These are phyloP conservation scores for Globisporangium uncinulatum DNA, from an alignment of 352 stramenopile genomes.

Conservation along the genomic window DNA sequence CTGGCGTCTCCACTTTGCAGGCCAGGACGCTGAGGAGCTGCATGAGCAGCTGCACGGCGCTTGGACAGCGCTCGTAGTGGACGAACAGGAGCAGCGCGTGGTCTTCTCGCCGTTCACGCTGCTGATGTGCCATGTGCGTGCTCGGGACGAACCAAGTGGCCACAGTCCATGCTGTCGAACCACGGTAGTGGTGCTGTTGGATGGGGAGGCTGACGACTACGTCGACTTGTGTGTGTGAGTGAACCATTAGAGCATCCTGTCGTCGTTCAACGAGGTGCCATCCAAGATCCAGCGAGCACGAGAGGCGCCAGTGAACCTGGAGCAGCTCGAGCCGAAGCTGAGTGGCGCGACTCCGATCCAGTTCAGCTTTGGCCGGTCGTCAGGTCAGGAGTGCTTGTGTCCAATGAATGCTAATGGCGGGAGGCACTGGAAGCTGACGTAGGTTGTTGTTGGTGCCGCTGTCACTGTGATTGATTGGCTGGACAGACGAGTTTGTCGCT, in stretches of 20 bases:
- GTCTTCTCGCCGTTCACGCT: slow-evolving; percentile 40
- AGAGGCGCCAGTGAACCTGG: slow-evolving; percentile 32
- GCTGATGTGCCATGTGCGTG: slow-evolving; percentile 54
- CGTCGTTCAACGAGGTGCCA: slow-evolving; percentile 26
- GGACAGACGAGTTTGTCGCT: slow-evolving; percentile 27
- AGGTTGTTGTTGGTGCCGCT: no score
- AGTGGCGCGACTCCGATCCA: slow-evolving; percentile 27
- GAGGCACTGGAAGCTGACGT: neutral
- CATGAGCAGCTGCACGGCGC: slow-evolving; percentile 50
- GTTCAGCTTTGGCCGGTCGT: slow-evolving; percentile 46
- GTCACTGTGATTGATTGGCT: neutral
- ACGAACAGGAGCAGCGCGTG: slow-evolving; percentile 22
- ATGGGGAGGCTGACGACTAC: no score
- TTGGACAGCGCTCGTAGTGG: slow-evolving; percentile 34
- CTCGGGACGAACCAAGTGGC: no score
- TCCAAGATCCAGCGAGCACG: slow-evolving; percentile 17
- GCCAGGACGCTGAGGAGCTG: slow-evolving; percentile 46
- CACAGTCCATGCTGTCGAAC: neutral
- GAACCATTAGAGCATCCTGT: slow-evolving; percentile 44
- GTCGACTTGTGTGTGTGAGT: slow-evolving; percentile 1
- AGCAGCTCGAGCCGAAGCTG: slow-evolving; percentile 31
- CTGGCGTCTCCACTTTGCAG: slow-evolving; percentile 78
- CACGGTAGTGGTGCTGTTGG: slow-evolving; percentile 3
- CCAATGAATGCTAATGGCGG: no score
- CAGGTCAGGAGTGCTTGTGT: slow-evolving; percentile 11